These are phyloP conservation scores for Ceratocystis ficicola DNA, from an alignment of 2,329 filamentous ascomycete genomes.

Conservation along the genomic window DNA sequence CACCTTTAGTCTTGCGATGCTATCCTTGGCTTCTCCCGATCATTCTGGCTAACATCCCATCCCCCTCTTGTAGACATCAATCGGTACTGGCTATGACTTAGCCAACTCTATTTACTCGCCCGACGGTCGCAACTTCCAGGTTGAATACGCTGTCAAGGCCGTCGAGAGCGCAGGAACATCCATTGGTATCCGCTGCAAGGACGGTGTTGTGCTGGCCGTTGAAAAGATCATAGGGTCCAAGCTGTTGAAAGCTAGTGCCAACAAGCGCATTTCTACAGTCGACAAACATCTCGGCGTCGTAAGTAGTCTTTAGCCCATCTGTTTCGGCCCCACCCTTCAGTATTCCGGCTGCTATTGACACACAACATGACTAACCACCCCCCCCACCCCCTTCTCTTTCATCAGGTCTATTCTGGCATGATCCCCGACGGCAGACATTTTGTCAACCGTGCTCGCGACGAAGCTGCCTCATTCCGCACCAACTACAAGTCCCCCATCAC, in stretches of 20 bases:
- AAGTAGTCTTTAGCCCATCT: conserved; percentile 32
- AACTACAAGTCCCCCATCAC: conserved; percentile 93
- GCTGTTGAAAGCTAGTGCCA: conserved; percentile 84
- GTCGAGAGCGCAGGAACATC: conserved; percentile 96
- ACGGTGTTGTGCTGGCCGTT: conserved; percentile 87
- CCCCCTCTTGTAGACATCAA: conserved; percentile 62
- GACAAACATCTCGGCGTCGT: conserved; percentile 91
- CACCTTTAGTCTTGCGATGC: background rate
- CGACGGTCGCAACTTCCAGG: conserved; percentile 97
- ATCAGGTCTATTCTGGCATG: conserved; percentile 81
- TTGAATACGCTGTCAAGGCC: conserved; percentile 97
- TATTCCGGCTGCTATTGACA: background rate
- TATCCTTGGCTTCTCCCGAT: background rate
- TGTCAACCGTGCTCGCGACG: conserved; percentile 83
- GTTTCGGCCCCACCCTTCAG: too few relatives aligned
- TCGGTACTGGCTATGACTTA: conserved; percentile 98
- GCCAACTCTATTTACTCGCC: conserved; percentile 99
- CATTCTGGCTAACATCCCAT: background rate
- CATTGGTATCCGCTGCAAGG: conserved; percentile 91
- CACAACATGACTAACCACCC: conserved; percentile 1
- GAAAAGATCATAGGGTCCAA: conserved; percentile 96
- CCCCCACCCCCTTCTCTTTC: background rate
- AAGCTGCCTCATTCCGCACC: conserved; percentile 80
- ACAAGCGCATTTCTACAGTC: conserved; percentile 92
- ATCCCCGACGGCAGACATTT: conserved; percentile 93